Conservation (phyloP, 2,329 filamentous ascomycete species). For the Calonectria fujianensis region DNA sequence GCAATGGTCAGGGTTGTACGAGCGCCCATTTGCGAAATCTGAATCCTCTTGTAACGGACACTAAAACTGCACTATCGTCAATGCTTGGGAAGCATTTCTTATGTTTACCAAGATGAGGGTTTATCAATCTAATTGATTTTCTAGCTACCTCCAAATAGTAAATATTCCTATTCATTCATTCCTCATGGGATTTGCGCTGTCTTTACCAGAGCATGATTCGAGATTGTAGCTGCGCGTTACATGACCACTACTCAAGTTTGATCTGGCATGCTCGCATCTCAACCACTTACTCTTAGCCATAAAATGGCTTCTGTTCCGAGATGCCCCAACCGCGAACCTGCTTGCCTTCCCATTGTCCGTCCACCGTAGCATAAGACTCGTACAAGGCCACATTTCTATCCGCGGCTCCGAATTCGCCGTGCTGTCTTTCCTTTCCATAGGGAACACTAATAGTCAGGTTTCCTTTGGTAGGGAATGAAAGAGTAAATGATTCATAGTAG, state of each 20-base stretch:
- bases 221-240: neutral
- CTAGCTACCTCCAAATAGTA: neutral
- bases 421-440: constrained; percentile 16
- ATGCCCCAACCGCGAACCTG: neutral
- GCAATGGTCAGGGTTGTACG: neutral
- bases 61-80: neutral
- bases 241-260: neutral
- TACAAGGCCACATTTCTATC: constrained; percentile 1
- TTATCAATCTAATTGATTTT: neutral
- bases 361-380: neutral
- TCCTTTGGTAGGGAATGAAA: neutral
- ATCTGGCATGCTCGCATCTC: neutral
- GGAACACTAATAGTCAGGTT: neutral
- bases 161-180: neutral
- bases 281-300: neutral
- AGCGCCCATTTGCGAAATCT: neutral
- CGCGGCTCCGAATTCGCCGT: neutral
- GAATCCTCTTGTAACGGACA: no score
- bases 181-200: neutral
- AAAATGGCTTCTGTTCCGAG: constrained; percentile 8
- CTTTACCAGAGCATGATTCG: neutral
- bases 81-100: neutral
- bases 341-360: neutral
- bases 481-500: constrained; percentile 12
- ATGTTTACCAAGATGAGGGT: neutral